Evolutionary conservation across 2,329 filamentous ascomycete species (phyloP), one percentile per base, ranked within the genome.

Genomic region (Aspergillus alliaceus): DNA sequence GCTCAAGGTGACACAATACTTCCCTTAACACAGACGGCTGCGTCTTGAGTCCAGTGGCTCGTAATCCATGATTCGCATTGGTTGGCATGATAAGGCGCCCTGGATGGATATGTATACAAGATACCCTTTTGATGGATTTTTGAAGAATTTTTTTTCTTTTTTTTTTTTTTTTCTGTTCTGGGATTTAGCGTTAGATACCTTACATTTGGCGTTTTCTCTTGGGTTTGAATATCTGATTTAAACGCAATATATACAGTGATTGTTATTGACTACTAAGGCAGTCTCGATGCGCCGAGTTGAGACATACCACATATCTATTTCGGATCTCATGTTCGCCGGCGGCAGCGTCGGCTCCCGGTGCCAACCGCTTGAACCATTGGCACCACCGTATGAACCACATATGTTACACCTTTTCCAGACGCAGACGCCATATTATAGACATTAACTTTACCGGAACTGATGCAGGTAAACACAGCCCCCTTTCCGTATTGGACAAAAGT

Each of bases 221-320:
- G 31, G 55, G 7, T 42, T 55, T 55, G 53, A 12, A 32, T 50
- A 42, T 24, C 29, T 39, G 37, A 24, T 56, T 56, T 58, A 53
- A 29, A 53, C n/a, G 46, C 27, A 54, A 64, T 57, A 12, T 54
- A 51, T 54, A 29, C 55, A 55, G 25, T 56, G 53, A 55, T 20
- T 56, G 53, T 53, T 58, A 40, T 64, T 63, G 50, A 61, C 62
- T 48, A 54, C n/a, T 6, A 34, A 34, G 34, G 35, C 47, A 48
- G 34, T 37, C 53, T 55, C 53, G 53, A 51, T 48, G 4, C 24
- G 7, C 40, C 22, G 29, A n/a, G 25, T 54, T 31, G 53, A 48
- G 53, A 24, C 34, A 25, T 24, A n/a, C 20, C 29, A 22, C 40
- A 24, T 44, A 32, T 34, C 25, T 31, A 20, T 11, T 20, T 11